Evolutionary conservation across 164 flowering plant genomes (phyloP).

Genomic region (Saururus chinensis): DNA sequence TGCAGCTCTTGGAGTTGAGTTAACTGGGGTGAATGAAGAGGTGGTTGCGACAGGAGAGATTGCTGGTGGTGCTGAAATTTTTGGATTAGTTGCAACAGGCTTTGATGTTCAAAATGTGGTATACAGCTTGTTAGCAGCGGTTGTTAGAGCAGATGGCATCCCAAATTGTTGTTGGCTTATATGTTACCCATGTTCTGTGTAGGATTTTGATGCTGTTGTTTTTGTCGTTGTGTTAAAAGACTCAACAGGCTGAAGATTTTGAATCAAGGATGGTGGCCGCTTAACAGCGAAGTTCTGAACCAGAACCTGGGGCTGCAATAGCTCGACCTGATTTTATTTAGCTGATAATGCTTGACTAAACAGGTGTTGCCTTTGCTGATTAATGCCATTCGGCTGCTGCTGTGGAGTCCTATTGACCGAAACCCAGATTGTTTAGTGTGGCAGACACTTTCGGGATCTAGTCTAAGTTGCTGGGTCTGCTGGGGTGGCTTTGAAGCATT

Average conservation of each 20-base stretch:
- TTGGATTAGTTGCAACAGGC: conserved; percentile 65
- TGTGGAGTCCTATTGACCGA: conserved; percentile 49
- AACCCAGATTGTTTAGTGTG: conserved; percentile 29
- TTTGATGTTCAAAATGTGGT: conserved; percentile 53
- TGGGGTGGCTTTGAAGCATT: conserved; percentile 46
- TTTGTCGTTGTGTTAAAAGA: conserved; percentile 30
- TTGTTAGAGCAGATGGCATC: conserved; percentile 26
- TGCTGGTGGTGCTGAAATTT: conserved; percentile 80
- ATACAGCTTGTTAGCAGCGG: conserved; percentile 46
- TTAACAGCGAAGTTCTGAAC: conserved; percentile 31
- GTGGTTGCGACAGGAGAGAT: conserved; percentile 44
- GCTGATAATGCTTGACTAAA: conserved; percentile 33
- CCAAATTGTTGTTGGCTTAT: conserved; percentile 41
- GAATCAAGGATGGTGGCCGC: conserved; percentile 35
- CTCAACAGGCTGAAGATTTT: conserved; percentile 45
- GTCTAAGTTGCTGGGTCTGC: conserved; percentile 37
- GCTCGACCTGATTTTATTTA: conserved; percentile 47
- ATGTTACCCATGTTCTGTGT: conserved; percentile 20
- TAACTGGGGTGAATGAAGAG: conserved; percentile 40
- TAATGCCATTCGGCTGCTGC: conserved; percentile 37
- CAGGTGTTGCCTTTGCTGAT: conserved; percentile 48
- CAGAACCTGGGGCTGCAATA: conserved; percentile 38
- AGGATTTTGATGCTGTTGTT: conserved; percentile 15
- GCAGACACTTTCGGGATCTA: conserved; percentile 21
- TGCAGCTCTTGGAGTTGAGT: conserved; percentile 55